These are phyloP conservation scores for Nepenthes mirabilis DNA, from an alignment of 148 eudicot species.

Conservation along the genomic window DNA sequence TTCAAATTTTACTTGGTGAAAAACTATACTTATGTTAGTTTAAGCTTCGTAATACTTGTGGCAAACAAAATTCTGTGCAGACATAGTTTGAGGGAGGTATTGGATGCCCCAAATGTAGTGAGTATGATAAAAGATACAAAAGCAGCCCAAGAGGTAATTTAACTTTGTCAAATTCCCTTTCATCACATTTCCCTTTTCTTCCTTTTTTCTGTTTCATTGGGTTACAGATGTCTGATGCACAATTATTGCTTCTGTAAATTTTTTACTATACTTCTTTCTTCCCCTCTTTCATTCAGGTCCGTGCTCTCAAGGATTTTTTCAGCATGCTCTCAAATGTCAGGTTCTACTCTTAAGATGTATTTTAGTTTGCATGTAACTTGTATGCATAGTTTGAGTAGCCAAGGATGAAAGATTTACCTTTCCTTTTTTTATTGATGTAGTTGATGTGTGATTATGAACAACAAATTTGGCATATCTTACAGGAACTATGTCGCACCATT, in stretches of 20 bases:
- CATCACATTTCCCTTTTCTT: neutral
- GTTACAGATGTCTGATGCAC: neutral
- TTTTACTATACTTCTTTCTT: slow-evolving; percentile 2
- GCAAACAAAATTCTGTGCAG: slow-evolving; percentile 19
- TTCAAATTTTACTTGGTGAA: no score
- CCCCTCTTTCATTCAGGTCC: slow-evolving; percentile 44
- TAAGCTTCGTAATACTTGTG: no score
- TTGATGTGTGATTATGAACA: no score
- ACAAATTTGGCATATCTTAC: no score
- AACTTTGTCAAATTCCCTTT: neutral
- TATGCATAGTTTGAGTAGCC: no score
- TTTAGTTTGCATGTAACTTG: slow-evolving; percentile 8
- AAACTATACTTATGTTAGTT: no score
- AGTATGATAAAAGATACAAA: slow-evolving; percentile 93
- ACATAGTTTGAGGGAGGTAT: slow-evolving; percentile 92
- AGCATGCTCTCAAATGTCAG: slow-evolving; percentile 93
- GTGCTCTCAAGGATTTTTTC: slow-evolving; percentile 84
- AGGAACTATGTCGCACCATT: no score
- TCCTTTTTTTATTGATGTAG: no score
- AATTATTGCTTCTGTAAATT: neutral
- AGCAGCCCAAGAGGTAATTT: slow-evolving; percentile 91
- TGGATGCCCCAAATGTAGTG: slow-evolving; percentile 96
- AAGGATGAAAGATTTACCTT: no score
- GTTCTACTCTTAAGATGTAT: slow-evolving; percentile 27
- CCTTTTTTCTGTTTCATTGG: neutral